Evolutionary conservation across 2,329 filamentous ascomycete genomes (phyloP).

Genomic region (Rachicladosporium sp.): DNA sequence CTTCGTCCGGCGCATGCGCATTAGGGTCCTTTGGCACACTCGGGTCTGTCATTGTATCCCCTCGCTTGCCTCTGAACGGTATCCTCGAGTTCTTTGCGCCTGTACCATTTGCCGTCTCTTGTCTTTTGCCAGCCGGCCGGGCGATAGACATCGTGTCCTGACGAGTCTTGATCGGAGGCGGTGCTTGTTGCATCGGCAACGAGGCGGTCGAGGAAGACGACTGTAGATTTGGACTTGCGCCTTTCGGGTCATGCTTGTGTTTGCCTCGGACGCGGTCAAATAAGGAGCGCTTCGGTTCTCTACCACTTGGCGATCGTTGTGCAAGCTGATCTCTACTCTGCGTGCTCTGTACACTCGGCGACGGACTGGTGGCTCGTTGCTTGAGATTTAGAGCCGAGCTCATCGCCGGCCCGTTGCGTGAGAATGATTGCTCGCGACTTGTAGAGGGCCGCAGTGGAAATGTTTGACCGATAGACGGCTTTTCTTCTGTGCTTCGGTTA

Average conservation of each 20-base stretch:
- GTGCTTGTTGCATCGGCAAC: constrained; percentile 22
- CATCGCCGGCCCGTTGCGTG: constrained; percentile 36
- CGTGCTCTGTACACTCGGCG: constrained; percentile 59
- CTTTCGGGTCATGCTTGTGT: constrained; percentile 32
- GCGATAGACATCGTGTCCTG: constrained; percentile 14
- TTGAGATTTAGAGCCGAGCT: constrained; percentile 39
- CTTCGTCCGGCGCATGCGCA: constrained; percentile 15
- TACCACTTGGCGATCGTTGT: constrained; percentile 46
- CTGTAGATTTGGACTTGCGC: constrained; percentile 25
- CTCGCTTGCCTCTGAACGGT: constrained; percentile 41
- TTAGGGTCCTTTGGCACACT: constrained; percentile 35
- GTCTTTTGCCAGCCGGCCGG: constrained; percentile 12
- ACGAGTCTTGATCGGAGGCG: constrained; percentile 10
- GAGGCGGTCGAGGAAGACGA: constrained; percentile 28
- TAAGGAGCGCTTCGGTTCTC: constrained; percentile 37
- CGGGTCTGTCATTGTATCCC: constrained; percentile 32
- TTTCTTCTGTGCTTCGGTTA: constrained; percentile 53
- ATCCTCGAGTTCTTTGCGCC: constrained; percentile 27
- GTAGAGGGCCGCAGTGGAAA: constrained; percentile 57
- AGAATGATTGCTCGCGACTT: constrained; percentile 61
- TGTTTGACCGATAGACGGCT: constrained; percentile 24
- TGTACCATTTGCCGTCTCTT: constrained; percentile 9
- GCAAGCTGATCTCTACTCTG: constrained; percentile 33
- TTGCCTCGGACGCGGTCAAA: constrained; percentile 42
- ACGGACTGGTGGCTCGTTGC: constrained; percentile 66